phyloP scores from a whole-genome alignment of 2,329 filamentous ascomycete species.

The Ambrosiella cleistominuta region DNA sequence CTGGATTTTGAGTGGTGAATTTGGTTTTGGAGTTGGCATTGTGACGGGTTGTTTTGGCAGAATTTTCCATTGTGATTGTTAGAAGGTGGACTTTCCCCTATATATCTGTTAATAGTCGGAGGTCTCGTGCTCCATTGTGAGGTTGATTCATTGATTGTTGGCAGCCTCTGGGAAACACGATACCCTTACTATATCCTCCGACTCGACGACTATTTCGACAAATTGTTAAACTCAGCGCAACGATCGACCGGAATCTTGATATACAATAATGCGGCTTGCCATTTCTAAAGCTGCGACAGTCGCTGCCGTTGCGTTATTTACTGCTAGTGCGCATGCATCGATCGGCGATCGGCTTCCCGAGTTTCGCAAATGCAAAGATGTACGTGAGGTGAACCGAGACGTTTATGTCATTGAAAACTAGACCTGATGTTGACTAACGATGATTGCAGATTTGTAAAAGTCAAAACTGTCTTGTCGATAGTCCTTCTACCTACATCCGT shows the following conservation, averaged over 20 bases:
- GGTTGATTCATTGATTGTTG: no score
- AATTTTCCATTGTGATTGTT: neutral
- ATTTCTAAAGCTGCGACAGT: neutral
- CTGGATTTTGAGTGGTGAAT: neutral
- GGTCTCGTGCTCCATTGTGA: no score
- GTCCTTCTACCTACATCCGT: slow-evolving; percentile 47
- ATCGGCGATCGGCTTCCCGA: slow-evolving; percentile 71
- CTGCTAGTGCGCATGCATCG: slow-evolving; percentile 44
- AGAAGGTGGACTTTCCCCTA: no score
- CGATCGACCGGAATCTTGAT: no score
- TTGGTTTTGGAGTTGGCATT: no score
- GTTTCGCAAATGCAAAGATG: slow-evolving; percentile 73
- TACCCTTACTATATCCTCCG: no score
- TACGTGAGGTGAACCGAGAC: slow-evolving; percentile 21
- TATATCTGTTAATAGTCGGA: no score
- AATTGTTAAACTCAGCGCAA: no score
- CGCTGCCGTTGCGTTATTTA: slow-evolving; percentile 3
- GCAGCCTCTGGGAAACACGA: no score
- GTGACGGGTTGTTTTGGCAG: neutral
- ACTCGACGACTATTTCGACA: no score
- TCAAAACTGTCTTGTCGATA: slow-evolving; percentile 57
- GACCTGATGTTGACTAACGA: neutral
- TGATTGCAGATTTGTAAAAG: slow-evolving; percentile 50
- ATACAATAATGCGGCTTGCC: slow-evolving; percentile 3
- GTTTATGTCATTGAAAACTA: neutral